Conservation (phyloP, 83 land plant species). For the Isoetes engelmannii region DNA sequence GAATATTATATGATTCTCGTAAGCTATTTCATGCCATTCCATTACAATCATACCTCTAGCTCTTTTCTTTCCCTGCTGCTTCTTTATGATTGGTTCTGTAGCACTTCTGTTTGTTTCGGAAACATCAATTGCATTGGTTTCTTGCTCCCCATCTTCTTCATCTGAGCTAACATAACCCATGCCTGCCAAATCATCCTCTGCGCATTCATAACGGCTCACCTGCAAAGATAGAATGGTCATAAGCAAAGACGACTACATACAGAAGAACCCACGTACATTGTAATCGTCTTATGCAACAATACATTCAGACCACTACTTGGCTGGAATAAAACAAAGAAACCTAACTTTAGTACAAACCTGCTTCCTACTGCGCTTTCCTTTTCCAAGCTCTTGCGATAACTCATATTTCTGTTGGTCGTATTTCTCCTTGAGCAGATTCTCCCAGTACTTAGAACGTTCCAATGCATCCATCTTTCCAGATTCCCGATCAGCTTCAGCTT, state of each 20-base stretch:
- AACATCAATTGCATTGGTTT: no score
- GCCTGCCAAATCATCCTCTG: constrained; percentile 84
- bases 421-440: constrained; percentile 62
- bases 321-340: no score
- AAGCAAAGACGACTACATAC: no score
- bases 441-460: constrained; percentile 76
- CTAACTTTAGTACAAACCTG: constrained; percentile 38
- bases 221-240: no score
- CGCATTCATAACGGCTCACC: constrained; percentile 6
- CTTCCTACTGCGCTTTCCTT: constrained; percentile 90
- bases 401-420: constrained; percentile 65
- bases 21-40: constrained; percentile 9
- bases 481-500: constrained; percentile 33
- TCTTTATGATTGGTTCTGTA: constrained; percentile 22
- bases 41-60: constrained; percentile 10
- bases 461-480: constrained; percentile 30
- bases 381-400: constrained; percentile 67
- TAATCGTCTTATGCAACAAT: no score
- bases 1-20: not conserved
- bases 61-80: constrained; percentile 22
- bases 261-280: no score
- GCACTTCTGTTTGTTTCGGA: constrained; percentile 51
- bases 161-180: constrained; percentile 78
- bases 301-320: no score
- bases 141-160: constrained; percentile 55